These are phyloP conservation scores for Prunus dulcis DNA, from an alignment of 306 rosid genomes.

Conservation along the genomic window DNA sequence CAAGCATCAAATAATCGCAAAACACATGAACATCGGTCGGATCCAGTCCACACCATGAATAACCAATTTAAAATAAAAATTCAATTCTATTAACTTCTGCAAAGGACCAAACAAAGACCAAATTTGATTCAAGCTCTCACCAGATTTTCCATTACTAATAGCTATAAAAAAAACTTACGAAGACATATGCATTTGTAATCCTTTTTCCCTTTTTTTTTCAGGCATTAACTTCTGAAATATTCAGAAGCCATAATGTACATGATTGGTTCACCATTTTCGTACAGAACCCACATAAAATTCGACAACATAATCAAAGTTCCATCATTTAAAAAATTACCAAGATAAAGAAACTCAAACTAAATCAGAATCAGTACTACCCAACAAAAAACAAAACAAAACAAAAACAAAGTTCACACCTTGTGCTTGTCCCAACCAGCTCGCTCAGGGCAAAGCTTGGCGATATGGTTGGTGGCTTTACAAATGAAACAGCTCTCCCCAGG, in stretches of 20 bases:
- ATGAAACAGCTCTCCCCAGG: conserved; percentile 93
- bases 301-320: not conserved
- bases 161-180: not conserved
- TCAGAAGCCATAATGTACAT: not conserved
- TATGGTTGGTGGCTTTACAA: conserved; percentile 65
- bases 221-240: not conserved
- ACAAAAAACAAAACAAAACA: not conserved
- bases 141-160: not conserved
- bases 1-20: conserved; percentile 17
- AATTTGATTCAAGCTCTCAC: not conserved
- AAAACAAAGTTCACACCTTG: conserved; percentile 32
- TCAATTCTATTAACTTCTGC: not conserved
- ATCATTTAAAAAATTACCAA: not conserved
- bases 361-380: not conserved
- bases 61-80: not conserved
- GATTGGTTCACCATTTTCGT: not conserved
- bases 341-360: not conserved
- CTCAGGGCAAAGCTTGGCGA: conserved; percentile 73
- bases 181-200: not conserved
- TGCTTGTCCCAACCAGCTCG: conserved; percentile 77
- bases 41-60: not conserved
- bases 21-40: not conserved
- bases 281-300: not conserved
- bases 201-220: no score
- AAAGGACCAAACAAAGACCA: not conserved